Evolutionary conservation across 345 rosid genomes (phyloP), one percentile per base, ranked within the genome.

Genomic region (Lenwebbia sp.): DNA sequence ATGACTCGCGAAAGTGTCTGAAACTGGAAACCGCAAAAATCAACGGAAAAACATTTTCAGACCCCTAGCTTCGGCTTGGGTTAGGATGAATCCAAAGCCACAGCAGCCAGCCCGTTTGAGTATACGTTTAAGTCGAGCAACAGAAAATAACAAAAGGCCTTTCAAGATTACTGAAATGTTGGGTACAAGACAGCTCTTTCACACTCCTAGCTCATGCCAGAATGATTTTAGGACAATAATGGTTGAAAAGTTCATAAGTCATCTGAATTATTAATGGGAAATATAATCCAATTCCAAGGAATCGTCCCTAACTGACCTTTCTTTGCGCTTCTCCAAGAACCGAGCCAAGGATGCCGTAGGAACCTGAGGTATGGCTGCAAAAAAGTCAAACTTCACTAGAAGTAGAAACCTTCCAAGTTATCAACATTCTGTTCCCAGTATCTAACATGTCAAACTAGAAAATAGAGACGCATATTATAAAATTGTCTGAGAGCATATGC

Each of bases 361-460:
- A 84, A 94, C 94, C 91, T 94, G 98, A 37, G 99, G 99, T 84
- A 95, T 94, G 89, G 92, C 90, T 11, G 86, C 50, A 84, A 40
- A 76, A 49, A 82, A 74, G 47, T 23, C 47, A 12, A 70, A 33
- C 10, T 70, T 70, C 78, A 33, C 78, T 70, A 70, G 21, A 12
- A 19, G 25, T 11, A 70, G 25, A 70, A 33, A 33, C 78, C 21
- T 70, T 7, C 9, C 78, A 60, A 37, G 23, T 25, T 21, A 52
- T 33, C 13, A 25, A 4, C 50, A 65, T 33, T 23, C 41, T 74
- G 23, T 57, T 49, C 37, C 54, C 5, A 28, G 22, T 51, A 37
- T 75, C 5, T 7, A 23, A 60, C 86, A 65, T 41, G 22, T 13
- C 22, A 58, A 13, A 37, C 76, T 65, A 17, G 23, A 65, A 30